Conservation (phyloP, 129 eudicot genomes). For the Apium graveolens region DNA sequence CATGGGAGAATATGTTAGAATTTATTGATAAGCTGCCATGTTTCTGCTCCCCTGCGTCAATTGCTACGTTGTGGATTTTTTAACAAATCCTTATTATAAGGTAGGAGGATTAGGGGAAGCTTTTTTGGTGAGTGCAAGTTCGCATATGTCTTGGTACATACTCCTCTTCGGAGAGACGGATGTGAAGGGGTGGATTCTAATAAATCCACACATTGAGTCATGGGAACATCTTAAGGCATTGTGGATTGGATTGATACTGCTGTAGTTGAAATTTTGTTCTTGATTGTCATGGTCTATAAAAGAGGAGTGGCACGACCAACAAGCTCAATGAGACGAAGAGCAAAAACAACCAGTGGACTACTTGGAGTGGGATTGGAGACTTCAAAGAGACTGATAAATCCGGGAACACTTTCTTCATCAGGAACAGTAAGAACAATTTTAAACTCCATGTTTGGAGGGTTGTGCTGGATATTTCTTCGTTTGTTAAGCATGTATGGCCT, state of each 20-base stretch:
- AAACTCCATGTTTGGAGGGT: conserved; percentile 44
- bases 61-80: no score
- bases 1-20: no score
- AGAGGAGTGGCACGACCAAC: conserved; percentile 65
- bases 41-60: no score
- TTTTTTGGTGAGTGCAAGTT: no score
- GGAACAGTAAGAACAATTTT: conserved; percentile 40
- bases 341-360: conserved; percentile 49
- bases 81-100: conserved; percentile 14
- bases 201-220: conserved; percentile 27
- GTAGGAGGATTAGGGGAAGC: conserved; percentile 46
- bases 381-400: conserved; percentile 48
- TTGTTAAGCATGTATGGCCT: conserved; percentile 80
- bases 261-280: conserved; percentile 8
- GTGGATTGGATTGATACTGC: conserved; percentile 32
- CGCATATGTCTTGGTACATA: conserved; percentile 86
- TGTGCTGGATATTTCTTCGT: conserved; percentile 72
- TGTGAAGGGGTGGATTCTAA: conserved; percentile 45
- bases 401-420: conserved; percentile 49
- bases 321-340: conserved; percentile 60
- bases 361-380: conserved; percentile 45
- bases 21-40: no score
- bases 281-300: conserved; percentile 49
- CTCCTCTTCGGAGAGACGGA: conserved; percentile 51
- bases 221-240: conserved; percentile 43